Percentiles rank a stretch among this genome's conserved stretches.
phyloP scores from a whole-genome alignment of 495 filamentous ascomycete genomes.

The Hypoxylon rickii region DNA sequence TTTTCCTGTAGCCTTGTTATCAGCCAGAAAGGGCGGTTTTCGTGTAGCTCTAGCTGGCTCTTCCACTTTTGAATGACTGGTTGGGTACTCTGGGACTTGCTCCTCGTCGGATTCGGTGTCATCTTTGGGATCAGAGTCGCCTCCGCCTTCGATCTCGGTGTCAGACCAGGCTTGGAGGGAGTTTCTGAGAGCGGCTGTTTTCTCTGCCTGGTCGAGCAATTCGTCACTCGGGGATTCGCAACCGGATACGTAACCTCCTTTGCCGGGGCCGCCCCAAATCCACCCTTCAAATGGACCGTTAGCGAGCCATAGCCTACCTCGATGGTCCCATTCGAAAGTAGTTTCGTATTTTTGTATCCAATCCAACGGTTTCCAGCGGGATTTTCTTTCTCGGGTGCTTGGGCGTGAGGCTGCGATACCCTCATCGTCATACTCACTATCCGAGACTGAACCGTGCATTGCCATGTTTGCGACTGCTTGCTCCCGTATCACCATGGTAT shows the following conservation, averaged over 20 bases:
- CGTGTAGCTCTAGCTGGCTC: not conserved
- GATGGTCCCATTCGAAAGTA: not conserved
- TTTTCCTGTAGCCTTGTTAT: not conserved
- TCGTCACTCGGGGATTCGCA: constrained; percentile 10
- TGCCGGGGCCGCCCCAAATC: constrained; percentile 12
- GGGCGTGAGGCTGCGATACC: not conserved
- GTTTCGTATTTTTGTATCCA: constrained; percentile 26
- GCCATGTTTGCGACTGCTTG: not conserved
- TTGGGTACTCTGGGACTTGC: not conserved
- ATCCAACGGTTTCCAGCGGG: constrained; percentile 9
- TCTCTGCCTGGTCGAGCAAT: constrained; percentile 14
- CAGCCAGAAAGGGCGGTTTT: not conserved
- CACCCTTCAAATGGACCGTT: constrained; percentile 17
- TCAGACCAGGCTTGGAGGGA: not conserved
- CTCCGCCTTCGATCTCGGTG: not conserved
- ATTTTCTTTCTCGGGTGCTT: not conserved
- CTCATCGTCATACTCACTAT: not conserved
- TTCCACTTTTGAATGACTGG: not conserved
- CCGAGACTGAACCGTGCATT: not conserved
- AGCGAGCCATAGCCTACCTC: constrained; percentile 8
- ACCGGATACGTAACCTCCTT: constrained; percentile 9
- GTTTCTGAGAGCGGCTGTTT: constrained; percentile 4
- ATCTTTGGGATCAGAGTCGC: not conserved
- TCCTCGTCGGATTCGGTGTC: not conserved
- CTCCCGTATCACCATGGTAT: not conserved